Evolutionary conservation across 1,284 basidiomycete genomes (phyloP).

Genomic region (Volvariella volvacea): DNA sequence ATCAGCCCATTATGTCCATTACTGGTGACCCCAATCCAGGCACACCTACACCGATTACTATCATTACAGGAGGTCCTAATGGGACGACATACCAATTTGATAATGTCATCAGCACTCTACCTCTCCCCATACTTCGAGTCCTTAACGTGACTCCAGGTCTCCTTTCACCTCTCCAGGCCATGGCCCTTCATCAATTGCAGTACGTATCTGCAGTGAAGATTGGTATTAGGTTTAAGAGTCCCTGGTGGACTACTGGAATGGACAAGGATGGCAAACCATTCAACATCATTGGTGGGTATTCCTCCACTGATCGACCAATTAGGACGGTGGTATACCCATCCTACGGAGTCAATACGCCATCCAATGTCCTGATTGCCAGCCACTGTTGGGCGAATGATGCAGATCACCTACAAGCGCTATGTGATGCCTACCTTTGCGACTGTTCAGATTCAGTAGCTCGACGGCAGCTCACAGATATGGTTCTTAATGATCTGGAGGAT

Average conservation of each 20-base stretch:
- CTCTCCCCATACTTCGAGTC: constrained; percentile 18
- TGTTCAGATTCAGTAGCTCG: constrained; percentile 3
- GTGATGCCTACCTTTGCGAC: constrained; percentile 3
- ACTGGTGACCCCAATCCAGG: constrained; percentile 1
- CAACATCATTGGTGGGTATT: constrained; percentile 17
- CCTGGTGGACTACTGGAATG: constrained; percentile 17
- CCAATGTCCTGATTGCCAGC: constrained; percentile 17
- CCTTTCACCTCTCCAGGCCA: constrained; percentile 15
- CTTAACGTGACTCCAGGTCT: constrained; percentile 17
- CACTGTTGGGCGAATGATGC: constrained; percentile 20
- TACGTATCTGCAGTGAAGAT: constrained; percentile 19
- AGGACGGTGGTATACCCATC: constrained; percentile 20
- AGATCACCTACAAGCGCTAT: constrained; percentile 13
- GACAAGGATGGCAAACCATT: constrained; percentile 11
- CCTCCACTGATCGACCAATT: constrained; percentile 16
- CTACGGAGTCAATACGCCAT: constrained; percentile 10
- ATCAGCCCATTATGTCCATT: constrained; percentile 2
- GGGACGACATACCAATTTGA: constrained; percentile 12
- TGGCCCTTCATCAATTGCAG: constrained; percentile 13
- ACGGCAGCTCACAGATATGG: constrained; percentile 12
- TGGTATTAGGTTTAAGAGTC: constrained; percentile 17
- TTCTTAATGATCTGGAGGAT: constrained; percentile 15
- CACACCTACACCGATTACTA: constrained; percentile 3
- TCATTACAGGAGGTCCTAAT: no score
- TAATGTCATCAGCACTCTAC: constrained; percentile 25